Base-by-base conservation (phyloP, 306 rosid genomes). In the Quillaja saponaria region DNA sequence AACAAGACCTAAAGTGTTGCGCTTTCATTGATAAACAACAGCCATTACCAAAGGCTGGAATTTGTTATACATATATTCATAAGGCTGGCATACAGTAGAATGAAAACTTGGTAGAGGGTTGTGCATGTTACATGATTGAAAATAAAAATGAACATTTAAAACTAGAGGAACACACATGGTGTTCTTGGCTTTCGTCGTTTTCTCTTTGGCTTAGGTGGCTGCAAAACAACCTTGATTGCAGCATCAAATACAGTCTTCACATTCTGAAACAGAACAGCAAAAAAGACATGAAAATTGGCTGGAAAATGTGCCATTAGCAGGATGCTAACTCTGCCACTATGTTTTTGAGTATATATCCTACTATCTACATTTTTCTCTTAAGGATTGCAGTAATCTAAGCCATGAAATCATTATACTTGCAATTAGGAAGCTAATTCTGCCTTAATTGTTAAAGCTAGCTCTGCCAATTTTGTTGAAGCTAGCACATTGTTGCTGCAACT, bases 241-340 rank as follows among this genome's bases (percentile, higher is more conserved):
- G 73, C 70, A 76, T 80, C 85, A 68, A 80, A 80, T 18, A 80
- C 85, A 25, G 73, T 53, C 68, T 80, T 80, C 76, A 80, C 85
- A 68, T 80, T 79, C 84, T 79, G 78, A 66, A 71, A 74, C 67
- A 73, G 0, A 71, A 34, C 63, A 25, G 31, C 31, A 1, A 25
- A 4, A 25, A 25, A 4, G 2, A 25, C 2, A 25, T 2, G 31
- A 25, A 1, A 4, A 25, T 25, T 25, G 2, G 31, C 31, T 1
- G 31, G 31, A n/a, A n/a, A n/a, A n/a, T n/a, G n/a, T n/a, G n/a
- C n/a, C n/a, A n/a, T n/a, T n/a, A n/a, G n/a, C n/a, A n/a, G n/a
- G n/a, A n/a, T n/a, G n/a, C n/a, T n/a, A n/a, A n/a, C n/a, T n/a
- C n/a, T n/a, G n/a, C n/a, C n/a, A n/a, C n/a, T n/a, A n/a, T n/a